phyloP scores from a whole-genome alignment of 2,329 filamentous ascomycete genomes.

The Eutypella sp. region DNA sequence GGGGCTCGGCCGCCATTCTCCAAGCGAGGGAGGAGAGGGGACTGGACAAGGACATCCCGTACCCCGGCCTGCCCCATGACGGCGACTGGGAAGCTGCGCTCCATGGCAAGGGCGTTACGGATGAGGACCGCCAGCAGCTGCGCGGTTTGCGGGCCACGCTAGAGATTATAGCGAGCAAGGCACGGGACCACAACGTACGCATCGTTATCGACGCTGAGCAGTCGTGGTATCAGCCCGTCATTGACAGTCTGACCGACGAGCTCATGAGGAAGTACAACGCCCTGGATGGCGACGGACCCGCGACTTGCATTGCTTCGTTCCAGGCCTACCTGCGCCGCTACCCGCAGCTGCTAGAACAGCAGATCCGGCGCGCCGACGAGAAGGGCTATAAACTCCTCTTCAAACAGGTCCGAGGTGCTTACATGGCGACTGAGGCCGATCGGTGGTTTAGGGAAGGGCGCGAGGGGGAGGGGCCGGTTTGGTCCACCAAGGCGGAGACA shows the following conservation, averaged over 20 bases:
- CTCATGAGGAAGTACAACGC: background rate
- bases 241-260: background rate
- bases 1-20: background rate
- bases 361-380: background rate
- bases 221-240: background rate
- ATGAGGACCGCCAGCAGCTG: background rate
- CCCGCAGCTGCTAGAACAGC: background rate
- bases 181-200: background rate
- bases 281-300: background rate
- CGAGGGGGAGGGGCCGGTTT: background rate
- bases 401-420: background rate
- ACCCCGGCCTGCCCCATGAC: background rate
- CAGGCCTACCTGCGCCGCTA: background rate
- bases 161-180: background rate
- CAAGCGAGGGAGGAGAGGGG: background rate
- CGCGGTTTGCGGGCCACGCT: background rate
- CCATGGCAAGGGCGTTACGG: background rate
- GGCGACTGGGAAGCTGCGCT: background rate
- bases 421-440: background rate
- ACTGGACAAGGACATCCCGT: background rate
- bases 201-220: background rate
- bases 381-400: background rate
- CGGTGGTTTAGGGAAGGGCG: background rate
- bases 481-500: background rate
- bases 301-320: background rate